phyloP scores from a whole-genome alignment of 2,329 filamentous ascomycete genomes.

The Helicocarpus griseus region DNA sequence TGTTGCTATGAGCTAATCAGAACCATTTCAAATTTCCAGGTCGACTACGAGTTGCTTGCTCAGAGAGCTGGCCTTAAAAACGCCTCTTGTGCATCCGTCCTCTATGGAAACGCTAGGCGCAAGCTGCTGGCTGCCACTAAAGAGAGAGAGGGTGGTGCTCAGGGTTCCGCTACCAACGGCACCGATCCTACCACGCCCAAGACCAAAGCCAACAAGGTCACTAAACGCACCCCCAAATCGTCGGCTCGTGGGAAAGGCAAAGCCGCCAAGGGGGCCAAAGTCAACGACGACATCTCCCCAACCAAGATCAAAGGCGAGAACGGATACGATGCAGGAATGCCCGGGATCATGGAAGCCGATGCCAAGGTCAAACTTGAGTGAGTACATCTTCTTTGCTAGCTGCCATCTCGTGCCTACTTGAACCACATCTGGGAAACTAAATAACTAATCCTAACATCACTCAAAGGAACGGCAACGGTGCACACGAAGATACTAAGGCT shows the following conservation, averaged over 20 bases:
- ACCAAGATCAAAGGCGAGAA: background rate
- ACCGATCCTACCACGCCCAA: slow-evolving; percentile 4
- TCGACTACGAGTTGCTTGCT: slow-evolving; percentile 32
- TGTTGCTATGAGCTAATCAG: background rate
- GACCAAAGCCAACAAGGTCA: slow-evolving; percentile 9
- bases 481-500: background rate
- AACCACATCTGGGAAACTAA: background rate
- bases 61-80: slow-evolving; percentile 28
- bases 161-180: background rate
- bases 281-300: background rate
- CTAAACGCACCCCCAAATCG: slow-evolving; percentile 11
- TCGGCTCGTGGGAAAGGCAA: slow-evolving; percentile 8
- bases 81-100: slow-evolving; percentile 23
- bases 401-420: background rate
- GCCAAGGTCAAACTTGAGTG: background rate
- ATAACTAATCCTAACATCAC: background rate
- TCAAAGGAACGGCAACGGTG: background rate
- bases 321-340: background rate
- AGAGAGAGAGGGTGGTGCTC: background rate
- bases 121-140: slow-evolving; percentile 21
- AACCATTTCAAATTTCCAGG: slow-evolving; percentile 14
- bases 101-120: slow-evolving; percentile 28
- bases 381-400: background rate
- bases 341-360: background rate
- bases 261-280: background rate